phyloP scores from a whole-genome alignment of 495 filamentous ascomycete genomes.

The Tricharina praecox region DNA sequence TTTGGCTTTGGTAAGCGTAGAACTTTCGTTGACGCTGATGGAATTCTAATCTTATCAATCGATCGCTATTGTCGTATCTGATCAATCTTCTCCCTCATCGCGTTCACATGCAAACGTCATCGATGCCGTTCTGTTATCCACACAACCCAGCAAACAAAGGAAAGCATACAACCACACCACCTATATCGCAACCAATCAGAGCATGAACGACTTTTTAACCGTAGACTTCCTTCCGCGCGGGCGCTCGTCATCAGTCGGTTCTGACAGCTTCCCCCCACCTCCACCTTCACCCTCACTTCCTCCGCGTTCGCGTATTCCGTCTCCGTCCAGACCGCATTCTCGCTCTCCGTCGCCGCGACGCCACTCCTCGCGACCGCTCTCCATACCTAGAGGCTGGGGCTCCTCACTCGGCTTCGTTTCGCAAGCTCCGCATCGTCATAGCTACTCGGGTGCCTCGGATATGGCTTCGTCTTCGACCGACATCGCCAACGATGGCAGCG shows the following conservation, averaged over 20 bases:
- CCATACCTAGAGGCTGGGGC: too few species aligned
- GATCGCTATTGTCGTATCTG: too few species aligned
- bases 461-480: not conserved
- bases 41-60: too few species aligned
- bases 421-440: slow-evolving; percentile 7
- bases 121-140: too few species aligned
- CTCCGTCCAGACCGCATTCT: too few species aligned
- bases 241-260: not conserved
- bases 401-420: not conserved
- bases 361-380: not conserved
- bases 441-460: not conserved
- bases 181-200: not conserved
- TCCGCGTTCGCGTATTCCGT: too few species aligned
- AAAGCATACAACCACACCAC: not conserved
- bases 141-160: too few species aligned
- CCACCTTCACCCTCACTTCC: not conserved
- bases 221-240: slow-evolving; percentile 11
- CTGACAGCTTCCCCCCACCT: not conserved
- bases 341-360: not conserved
- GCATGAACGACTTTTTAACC: slow-evolving; percentile 21
- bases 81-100: not conserved
- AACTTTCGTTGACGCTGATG: too few species aligned
- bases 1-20: too few species aligned
- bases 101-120: slow-evolving; percentile 4
- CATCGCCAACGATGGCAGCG: not conserved